Conservation (phyloP, 192 early-diverging fungal species). For the Gryganskiella cystojenkinii region DNA sequence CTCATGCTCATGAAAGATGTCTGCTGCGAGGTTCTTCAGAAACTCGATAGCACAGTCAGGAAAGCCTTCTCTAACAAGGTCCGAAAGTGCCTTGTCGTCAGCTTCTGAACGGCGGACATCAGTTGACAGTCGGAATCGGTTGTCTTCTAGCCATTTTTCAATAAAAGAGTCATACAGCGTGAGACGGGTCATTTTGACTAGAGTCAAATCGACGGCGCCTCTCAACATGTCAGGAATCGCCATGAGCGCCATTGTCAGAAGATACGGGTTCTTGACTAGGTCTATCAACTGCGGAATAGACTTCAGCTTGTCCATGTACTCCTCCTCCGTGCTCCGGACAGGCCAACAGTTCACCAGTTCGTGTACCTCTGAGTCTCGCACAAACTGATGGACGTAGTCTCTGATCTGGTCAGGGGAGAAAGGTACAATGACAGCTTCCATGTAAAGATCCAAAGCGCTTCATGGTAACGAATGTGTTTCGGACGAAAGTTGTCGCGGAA, state of each 20-base stretch:
- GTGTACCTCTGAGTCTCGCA: not conserved
- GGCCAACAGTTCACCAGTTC: not conserved
- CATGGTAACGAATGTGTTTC: not conserved
- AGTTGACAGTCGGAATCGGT: not conserved
- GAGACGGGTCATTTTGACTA: not conserved
- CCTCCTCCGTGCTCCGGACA: not conserved
- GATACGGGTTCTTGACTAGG: slow-evolving; percentile 4
- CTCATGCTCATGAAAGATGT: not conserved
- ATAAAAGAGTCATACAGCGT: not conserved
- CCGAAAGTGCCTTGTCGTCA: no score
- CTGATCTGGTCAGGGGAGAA: slow-evolving; percentile 1
- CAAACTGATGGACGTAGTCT: not conserved
- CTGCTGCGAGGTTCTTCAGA: not conserved
- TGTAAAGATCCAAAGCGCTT: not conserved
- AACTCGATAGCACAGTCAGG: not conserved
- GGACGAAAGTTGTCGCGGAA: not conserved
- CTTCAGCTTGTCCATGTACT: not conserved
- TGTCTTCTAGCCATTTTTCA: not conserved
- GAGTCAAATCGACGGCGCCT: not conserved
- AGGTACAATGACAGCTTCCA: not conserved
- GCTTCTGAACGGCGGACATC: not conserved
- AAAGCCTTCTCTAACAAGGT: not conserved
- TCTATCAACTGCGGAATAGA: not conserved
- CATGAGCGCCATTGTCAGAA: not conserved
- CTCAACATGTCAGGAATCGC: not conserved